Percentiles rank a stretch among this genome's conserved stretches.
Evolutionary conservation across 805 yeast species (phyloP).

Genomic region (Hanseniaspora mollemarum): DNA sequence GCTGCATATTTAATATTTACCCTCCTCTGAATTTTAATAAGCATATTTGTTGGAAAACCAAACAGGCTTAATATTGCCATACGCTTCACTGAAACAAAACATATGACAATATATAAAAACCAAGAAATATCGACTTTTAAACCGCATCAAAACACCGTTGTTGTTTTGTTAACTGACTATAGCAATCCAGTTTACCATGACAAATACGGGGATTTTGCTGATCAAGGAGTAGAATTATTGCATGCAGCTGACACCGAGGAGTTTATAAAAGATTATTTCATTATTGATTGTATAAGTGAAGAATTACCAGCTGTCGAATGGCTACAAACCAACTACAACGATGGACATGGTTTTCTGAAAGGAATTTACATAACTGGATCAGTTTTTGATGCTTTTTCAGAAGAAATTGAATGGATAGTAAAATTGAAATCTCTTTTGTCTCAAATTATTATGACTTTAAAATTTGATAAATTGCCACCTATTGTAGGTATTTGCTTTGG

Average conservation of each 20-base stretch:
- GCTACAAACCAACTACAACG: conserved; percentile 6
- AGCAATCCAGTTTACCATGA: conserved; percentile 20
- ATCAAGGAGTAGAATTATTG: conserved; percentile 22
- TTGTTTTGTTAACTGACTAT: conserved; percentile 25
- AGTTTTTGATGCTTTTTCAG: conserved; percentile 35
- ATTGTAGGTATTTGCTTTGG: conserved; percentile 75
- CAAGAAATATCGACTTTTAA: background rate
- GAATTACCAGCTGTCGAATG: conserved; percentile 24
- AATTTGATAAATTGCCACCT: conserved; percentile 27
- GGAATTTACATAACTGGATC: conserved; percentile 43
- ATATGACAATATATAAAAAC: background rate
- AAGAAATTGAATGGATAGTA: conserved; percentile 33
- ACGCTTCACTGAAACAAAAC: too few relatives aligned
- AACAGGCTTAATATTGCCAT: too few relatives aligned
- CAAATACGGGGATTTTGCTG: conserved; percentile 25
- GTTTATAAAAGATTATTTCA: conserved; percentile 20
- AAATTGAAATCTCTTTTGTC: conserved; percentile 32
- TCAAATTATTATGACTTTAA: conserved; percentile 16
- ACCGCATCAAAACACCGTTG: conserved; percentile 19
- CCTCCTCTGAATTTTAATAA: too few relatives aligned
- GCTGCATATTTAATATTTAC: too few relatives aligned
- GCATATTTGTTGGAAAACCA: too few relatives aligned
- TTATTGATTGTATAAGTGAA: conserved; percentile 19
- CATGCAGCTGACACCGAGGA: conserved; percentile 16
- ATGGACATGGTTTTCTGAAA: conserved; percentile 16